Evolutionary conservation across 306 rosid species (phyloP), one percentile per base, ranked within the genome.

Genomic region (Leucaena leucocephala): DNA sequence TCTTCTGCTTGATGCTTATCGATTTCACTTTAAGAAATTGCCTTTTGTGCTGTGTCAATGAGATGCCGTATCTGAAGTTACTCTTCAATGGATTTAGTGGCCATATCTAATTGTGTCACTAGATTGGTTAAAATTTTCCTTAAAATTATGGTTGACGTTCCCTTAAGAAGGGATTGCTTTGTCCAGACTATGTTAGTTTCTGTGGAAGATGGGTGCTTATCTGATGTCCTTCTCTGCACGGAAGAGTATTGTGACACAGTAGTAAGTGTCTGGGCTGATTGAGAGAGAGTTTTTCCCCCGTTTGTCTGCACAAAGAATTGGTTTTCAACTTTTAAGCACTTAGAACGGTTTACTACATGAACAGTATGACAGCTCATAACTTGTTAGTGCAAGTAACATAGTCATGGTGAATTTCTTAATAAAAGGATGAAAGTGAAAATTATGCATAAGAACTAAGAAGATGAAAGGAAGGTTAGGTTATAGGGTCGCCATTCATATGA

Each of bases 1-100:
- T 69, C 12, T 11, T 45, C 58, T 22, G 74, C 58, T 68, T 44
- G 14, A n/a, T 67, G 75, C 38, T 13, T 46, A 14, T 71, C 62
- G n/a, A 34, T 33, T 33, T 27, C 44, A 49, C 62, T 71, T 48
- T 71, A 2, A 68, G 57, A 27, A 14, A 33, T 71, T 71, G 9
- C 10, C 16, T 71, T 49, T 68, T 10, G n/a, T 21, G 48, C 61
- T 8, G 12, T 45, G 42, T 7, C 74, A 38, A 7, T 33, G 58
- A 71, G 39, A 16, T 71, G 62, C 45, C 2, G 19, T 50, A 15
- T 34, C 34, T 9, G 33, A 34, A 45, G 22, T 46, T 1, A 21
- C 36, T 19, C 36, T 44, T 44, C 4, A 13, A 44, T 22, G 38
- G 2, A 11, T 44, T 44, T 44, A 21, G n/a, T 6, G 19, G 8